Percentiles rank a stretch among this genome's conserved stretches.
Conservation (phyloP, 2,329 filamentous ascomycete species). For the Cercospora sojina region DNA sequence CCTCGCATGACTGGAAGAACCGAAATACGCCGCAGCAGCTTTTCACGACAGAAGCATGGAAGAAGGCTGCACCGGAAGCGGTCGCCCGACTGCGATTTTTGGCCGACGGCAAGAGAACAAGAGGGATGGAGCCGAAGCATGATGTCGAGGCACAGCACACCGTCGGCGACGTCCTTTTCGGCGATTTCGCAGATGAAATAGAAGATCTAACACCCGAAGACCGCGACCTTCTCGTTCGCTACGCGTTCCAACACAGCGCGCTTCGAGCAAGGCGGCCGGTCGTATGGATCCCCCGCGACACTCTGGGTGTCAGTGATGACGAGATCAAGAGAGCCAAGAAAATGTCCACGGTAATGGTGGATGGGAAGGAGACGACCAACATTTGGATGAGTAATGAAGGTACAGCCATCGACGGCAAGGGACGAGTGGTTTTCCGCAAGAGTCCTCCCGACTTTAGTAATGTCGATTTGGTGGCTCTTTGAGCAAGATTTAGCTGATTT, state of each 20-base stretch:
- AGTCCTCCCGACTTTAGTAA: slow-evolving; percentile 61
- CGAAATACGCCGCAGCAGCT: slow-evolving; percentile 15
- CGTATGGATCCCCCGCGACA: slow-evolving; percentile 91
- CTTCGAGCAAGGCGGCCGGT: slow-evolving; percentile 80
- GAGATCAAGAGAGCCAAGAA: slow-evolving; percentile 76
- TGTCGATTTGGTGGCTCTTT: slow-evolving; percentile 80
- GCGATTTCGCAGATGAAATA: slow-evolving; percentile 85
- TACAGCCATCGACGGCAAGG: slow-evolving; percentile 80
- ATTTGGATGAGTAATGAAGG: slow-evolving; percentile 96
- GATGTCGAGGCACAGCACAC: slow-evolving; percentile 61
- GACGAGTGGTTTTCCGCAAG: slow-evolving; percentile 56
- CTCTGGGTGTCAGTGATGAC: slow-evolving; percentile 85
- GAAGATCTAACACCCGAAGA: slow-evolving; percentile 91
- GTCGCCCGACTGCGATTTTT: slow-evolving; percentile 28
- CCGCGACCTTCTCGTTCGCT: slow-evolving; percentile 77
- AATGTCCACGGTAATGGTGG: slow-evolving; percentile 62
- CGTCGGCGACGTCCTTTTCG: slow-evolving; percentile 79
- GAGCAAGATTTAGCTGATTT: background rate
- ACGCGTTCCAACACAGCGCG: slow-evolving; percentile 88
- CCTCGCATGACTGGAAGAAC: slow-evolving; percentile 19
- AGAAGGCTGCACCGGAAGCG: slow-evolving; percentile 25
- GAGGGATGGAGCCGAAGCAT: slow-evolving; percentile 5
- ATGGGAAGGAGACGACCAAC: slow-evolving; percentile 33
- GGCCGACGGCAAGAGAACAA: slow-evolving; percentile 24
- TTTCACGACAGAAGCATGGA: slow-evolving; percentile 22